Evolutionary conservation across 805 yeast species (phyloP).

Genomic region (Isabelozyma rhagii): DNA sequence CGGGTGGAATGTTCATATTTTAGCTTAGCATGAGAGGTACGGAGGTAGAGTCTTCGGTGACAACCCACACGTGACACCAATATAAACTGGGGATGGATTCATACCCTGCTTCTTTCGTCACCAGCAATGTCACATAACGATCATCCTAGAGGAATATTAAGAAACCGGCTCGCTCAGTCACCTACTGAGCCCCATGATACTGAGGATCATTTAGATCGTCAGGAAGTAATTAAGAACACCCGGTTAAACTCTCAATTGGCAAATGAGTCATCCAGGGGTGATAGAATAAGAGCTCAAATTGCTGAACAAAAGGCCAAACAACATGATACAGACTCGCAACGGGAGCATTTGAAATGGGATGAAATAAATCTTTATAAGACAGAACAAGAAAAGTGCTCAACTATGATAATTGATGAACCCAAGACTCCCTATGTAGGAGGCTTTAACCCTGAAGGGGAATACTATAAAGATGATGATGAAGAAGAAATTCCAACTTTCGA

Average conservation of each 20-base stretch:
- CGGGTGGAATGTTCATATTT: neutral
- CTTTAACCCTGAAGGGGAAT: conserved; percentile 76
- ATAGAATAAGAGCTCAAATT: conserved; percentile 43
- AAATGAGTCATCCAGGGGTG: conserved; percentile 39
- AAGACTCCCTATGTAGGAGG: conserved; percentile 95
- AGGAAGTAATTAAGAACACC: conserved; percentile 78
- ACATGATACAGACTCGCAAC: neutral
- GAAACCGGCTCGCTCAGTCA: conserved; percentile 43
- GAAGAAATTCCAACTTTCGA: conserved; percentile 52
- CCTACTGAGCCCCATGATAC: neutral
- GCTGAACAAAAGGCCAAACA: conserved; percentile 32
- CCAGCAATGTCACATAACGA: neutral
- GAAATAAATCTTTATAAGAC: conserved; percentile 69
- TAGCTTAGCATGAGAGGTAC: neutral
- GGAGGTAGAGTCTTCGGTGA: neutral
- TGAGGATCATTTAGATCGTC: conserved; percentile 45
- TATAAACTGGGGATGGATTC: neutral
- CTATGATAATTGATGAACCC: conserved; percentile 89
- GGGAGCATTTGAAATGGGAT: conserved; percentile 73
- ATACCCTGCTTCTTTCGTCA: neutral
- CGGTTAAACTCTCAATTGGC: conserved; percentile 61
- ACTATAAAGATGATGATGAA: conserved; percentile 69
- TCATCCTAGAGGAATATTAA: conserved; percentile 46
- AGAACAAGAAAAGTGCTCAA: conserved; percentile 69
- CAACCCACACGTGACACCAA: too few relatives aligned